A percentile compares a stretch with the other conserved stretches of the same genome.
These are phyloP conservation scores for Fragaria vesca DNA, from an alignment of 306 rosid species.

Conservation along the genomic window DNA sequence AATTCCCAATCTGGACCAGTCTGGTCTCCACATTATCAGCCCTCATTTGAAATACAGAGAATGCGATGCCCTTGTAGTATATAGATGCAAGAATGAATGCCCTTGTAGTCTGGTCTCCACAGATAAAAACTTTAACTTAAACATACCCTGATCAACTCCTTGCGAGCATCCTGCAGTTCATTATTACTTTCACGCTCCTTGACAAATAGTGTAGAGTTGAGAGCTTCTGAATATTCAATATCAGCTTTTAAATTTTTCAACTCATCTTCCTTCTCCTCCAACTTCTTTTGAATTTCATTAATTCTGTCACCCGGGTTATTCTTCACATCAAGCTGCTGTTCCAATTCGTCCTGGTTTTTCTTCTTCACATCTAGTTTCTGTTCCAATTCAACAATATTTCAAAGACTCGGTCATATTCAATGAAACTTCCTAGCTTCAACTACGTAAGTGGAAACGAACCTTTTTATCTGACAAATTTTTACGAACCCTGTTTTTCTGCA, in stretches of 20 bases:
- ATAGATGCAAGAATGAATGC: background rate
- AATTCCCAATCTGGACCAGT: background rate
- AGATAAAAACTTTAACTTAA: background rate
- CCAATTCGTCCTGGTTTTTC: conserved; percentile 42
- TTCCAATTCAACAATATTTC: conserved; percentile 38
- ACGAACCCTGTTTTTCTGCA: conserved; percentile 19
- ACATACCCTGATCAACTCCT: conserved; percentile 55
- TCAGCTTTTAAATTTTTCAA: conserved; percentile 21
- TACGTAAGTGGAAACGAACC: conserved; percentile 24
- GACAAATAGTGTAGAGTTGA: conserved; percentile 48
- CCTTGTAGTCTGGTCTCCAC: no score
- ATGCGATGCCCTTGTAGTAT: background rate
- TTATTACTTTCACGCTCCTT: conserved; percentile 60
- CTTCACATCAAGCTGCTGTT: conserved; percentile 8
- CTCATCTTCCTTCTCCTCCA: conserved; percentile 52
- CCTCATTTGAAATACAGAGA: background rate
- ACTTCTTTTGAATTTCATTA: conserved; percentile 36
- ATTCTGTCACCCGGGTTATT: conserved; percentile 32
- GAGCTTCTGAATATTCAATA: conserved; percentile 33
- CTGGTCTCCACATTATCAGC: background rate
- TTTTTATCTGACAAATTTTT: conserved; percentile 48
- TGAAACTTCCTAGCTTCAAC: background rate
- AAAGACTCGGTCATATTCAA: background rate
- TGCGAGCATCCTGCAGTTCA: conserved; percentile 72
- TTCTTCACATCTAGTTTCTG: background rate